phyloP scores from a whole-genome alignment of 106 monocot species.

The Ottelia alismoides region DNA sequence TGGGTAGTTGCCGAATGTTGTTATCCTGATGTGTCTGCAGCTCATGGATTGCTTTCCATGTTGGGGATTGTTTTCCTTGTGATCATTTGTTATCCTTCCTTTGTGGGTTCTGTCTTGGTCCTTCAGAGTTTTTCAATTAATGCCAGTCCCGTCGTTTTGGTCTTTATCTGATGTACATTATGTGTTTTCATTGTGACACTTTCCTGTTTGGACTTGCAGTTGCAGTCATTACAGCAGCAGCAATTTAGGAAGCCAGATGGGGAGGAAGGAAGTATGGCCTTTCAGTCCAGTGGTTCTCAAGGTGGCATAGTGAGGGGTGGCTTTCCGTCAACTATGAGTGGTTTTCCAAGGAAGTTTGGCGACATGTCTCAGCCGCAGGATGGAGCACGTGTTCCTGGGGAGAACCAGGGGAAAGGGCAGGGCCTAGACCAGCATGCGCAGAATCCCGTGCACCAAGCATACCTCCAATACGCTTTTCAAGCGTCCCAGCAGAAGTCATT shows the following conservation, averaged over 20 bases:
- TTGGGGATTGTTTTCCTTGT: no score
- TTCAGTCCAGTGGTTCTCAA: constrained; percentile 37
- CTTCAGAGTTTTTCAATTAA: no score
- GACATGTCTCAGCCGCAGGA: constrained; percentile 23
- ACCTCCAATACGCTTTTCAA: constrained; percentile 57
- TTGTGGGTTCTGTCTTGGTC: no score
- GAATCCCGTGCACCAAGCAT: constrained; percentile 55
- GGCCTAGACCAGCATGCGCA: constrained; percentile 26
- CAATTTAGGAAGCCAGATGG: constrained; percentile 53
- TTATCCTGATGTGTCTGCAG: no score
- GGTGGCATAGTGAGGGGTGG: constrained; percentile 26
- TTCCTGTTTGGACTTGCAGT: no score
- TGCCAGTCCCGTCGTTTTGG: no score
- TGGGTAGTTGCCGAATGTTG: no score
- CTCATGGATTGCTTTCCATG: no score
- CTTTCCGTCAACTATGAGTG: constrained; percentile 47
- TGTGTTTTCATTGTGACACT: no score
- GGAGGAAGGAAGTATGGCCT: constrained; percentile 22
- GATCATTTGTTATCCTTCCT: no score
- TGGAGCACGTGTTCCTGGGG: constrained; percentile 19
- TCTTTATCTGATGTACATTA: no score
- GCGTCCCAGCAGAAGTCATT: constrained; percentile 64
- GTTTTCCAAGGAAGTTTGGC: constrained; percentile 14
- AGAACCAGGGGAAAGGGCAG: constrained; percentile 31
- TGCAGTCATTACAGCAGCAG: constrained; percentile 17